Conservation (phyloP, 148 eudicot species). For the Talinum fruticosum region DNA sequence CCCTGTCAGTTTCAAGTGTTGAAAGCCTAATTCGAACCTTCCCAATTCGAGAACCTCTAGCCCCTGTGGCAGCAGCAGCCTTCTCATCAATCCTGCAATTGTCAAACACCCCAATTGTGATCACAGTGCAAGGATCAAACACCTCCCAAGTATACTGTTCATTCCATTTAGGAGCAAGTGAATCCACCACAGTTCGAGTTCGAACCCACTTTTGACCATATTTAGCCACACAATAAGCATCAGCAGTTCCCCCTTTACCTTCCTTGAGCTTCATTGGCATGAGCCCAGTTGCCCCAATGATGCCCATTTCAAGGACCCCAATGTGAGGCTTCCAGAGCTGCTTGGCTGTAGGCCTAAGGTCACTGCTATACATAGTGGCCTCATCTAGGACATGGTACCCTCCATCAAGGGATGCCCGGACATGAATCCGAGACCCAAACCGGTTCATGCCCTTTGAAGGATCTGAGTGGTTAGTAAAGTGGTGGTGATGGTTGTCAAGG, state of each 20-base stretch:
- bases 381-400: slow-evolving; percentile 94
- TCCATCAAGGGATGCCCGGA: slow-evolving; percentile 73
- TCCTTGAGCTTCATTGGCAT: slow-evolving; percentile 85
- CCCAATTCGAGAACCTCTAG: slow-evolving; percentile 70
- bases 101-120: slow-evolving; percentile 83
- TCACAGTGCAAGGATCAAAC: slow-evolving; percentile 93
- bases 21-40: slow-evolving; percentile 86
- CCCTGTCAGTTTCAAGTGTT: slow-evolving; percentile 70
- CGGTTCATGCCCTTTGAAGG: slow-evolving; percentile 40
- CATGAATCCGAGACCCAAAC: slow-evolving; percentile 69
- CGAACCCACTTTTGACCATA: slow-evolving; percentile 96
- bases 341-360: slow-evolving; percentile 82
- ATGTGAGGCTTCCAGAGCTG: slow-evolving; percentile 88
- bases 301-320: slow-evolving; percentile 92
- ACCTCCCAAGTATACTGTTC: slow-evolving; percentile 99
- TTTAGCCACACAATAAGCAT: slow-evolving; percentile 89
- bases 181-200: slow-evolving; percentile 76
- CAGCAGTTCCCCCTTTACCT: slow-evolving; percentile 66
- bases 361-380: slow-evolving; percentile 84
- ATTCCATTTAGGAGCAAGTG: slow-evolving; percentile 80
- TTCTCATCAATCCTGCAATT: slow-evolving; percentile 65
- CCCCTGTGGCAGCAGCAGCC: slow-evolving; percentile 19
- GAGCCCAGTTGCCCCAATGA: slow-evolving; percentile 70
- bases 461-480: slow-evolving; percentile 34
- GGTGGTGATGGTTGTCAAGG: slow-evolving; percentile 43